Evolutionary conservation across 2,329 filamentous ascomycete genomes (phyloP).

Genomic region (Colletotrichum sp.): DNA sequence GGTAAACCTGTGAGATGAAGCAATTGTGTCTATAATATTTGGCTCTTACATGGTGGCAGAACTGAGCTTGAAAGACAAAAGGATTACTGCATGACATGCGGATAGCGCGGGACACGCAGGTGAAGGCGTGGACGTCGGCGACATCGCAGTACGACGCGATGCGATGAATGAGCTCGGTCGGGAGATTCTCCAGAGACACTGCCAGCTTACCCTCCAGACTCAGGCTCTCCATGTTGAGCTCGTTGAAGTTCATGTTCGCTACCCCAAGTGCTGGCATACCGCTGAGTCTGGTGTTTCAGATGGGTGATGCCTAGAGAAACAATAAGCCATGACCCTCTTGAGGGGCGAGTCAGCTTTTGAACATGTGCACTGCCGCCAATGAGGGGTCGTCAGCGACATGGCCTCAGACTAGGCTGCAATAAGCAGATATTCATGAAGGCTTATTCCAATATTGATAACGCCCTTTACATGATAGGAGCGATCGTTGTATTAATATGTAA

Average conservation of each 20-base stretch:
- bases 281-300: background rate
- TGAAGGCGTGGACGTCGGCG: background rate
- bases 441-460: background rate
- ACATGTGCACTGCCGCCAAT: background rate
- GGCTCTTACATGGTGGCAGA: background rate
- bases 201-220: background rate
- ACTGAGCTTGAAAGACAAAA: background rate
- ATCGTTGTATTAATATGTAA: background rate
- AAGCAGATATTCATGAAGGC: background rate
- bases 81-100: background rate
- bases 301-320: background rate
- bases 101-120: background rate
- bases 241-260: background rate
- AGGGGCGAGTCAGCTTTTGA: background rate
- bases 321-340: background rate
- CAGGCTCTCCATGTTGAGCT: background rate
- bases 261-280: background rate
- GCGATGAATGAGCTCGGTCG: background rate
- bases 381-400: background rate
- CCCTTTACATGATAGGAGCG: background rate
- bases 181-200: background rate
- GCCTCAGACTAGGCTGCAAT: background rate
- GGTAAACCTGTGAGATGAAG: background rate
- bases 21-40: background rate
- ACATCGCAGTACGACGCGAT: background rate